A percentile compares a stretch with the other conserved stretches of the same genome.
These are phyloP conservation scores for Alternaria ethzedia DNA, from an alignment of 2,329 filamentous ascomycete genomes.

Conservation along the genomic window DNA sequence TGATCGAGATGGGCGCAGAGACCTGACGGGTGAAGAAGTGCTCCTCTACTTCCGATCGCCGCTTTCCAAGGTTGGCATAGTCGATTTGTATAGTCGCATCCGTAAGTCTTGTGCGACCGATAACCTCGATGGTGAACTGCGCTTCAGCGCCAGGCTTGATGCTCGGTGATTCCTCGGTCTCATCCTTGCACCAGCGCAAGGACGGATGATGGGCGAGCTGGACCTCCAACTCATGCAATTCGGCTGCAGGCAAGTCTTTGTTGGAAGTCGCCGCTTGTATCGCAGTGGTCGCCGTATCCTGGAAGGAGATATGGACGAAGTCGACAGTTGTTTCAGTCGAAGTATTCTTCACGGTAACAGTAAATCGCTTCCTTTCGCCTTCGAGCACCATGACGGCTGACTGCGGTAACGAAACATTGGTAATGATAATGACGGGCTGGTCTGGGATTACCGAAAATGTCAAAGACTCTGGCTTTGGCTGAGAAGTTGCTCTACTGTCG, in stretches of 20 bases:
- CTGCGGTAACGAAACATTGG: slow-evolving; percentile 79
- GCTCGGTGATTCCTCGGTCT: slow-evolving; percentile 54
- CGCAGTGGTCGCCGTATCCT: slow-evolving; percentile 82
- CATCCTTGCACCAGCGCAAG: slow-evolving; percentile 56
- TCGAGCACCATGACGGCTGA: slow-evolving; percentile 91
- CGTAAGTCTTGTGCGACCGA: slow-evolving; percentile 85
- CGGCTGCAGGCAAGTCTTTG: slow-evolving; percentile 77
- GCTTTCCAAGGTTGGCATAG: slow-evolving; percentile 79
- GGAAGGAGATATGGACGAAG: slow-evolving; percentile 85
- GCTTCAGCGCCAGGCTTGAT: slow-evolving; percentile 72
- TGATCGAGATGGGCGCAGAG: slow-evolving; percentile 80
- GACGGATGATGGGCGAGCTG: slow-evolving; percentile 76
- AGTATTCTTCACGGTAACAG: slow-evolving; percentile 79
- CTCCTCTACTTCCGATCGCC: slow-evolving; percentile 70
- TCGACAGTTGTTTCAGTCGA: slow-evolving; percentile 75
- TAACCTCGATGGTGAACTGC: slow-evolving; percentile 81
- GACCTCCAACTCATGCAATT: slow-evolving; percentile 85
- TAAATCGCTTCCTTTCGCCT: slow-evolving; percentile 80
- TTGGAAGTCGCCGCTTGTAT: slow-evolving; percentile 76
- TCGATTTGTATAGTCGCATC: slow-evolving; percentile 82
- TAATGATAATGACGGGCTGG: slow-evolving; percentile 78
- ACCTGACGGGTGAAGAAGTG: slow-evolving; percentile 86
- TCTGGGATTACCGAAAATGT: slow-evolving; percentile 76
- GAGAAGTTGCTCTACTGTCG: slow-evolving; percentile 27
- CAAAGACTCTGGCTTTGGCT: slow-evolving; percentile 53